Evolutionary conservation across 1,284 basidiomycete species (phyloP).

Genomic region (Naganishia albida): DNA sequence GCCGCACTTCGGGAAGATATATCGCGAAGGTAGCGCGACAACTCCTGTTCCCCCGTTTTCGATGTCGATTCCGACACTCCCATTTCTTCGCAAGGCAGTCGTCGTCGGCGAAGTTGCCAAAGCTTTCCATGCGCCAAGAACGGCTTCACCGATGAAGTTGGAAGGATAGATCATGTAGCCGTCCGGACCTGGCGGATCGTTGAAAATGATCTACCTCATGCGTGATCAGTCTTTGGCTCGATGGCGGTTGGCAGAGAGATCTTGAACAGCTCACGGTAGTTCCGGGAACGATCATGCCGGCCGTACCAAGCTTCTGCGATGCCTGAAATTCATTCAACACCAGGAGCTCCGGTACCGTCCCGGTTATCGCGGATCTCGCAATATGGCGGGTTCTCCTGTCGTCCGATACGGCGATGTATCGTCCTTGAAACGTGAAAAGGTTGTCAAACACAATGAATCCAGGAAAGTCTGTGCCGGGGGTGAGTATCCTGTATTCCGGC

Average conservation of each 20-base stretch:
- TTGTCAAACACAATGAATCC: conserved; percentile 30
- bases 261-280: conserved; percentile 16
- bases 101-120: conserved; percentile 11
- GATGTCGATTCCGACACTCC: not conserved
- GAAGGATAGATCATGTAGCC: conserved; percentile 18
- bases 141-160: conserved; percentile 28
- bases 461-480: not conserved
- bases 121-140: conserved; percentile 30
- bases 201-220: conserved; percentile 29
- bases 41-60: not conserved
- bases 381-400: not conserved
- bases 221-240: not conserved
- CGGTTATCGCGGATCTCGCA: not conserved
- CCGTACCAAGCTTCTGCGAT: conserved; percentile 17
- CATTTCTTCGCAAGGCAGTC: not conserved
- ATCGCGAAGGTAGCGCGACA: conserved; percentile 12
- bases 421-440: conserved; percentile 20
- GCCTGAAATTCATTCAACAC: conserved; percentile 10
- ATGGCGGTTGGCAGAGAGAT: not conserved
- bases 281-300: conserved; percentile 15
- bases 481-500: not conserved
- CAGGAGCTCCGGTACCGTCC: not conserved
- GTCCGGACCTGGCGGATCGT: conserved; percentile 31
- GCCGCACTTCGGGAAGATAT: conserved; percentile 27
- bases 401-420: conserved; percentile 25